Conservation (phyloP, 257 asterid species). For the Fraxinus anomala region DNA sequence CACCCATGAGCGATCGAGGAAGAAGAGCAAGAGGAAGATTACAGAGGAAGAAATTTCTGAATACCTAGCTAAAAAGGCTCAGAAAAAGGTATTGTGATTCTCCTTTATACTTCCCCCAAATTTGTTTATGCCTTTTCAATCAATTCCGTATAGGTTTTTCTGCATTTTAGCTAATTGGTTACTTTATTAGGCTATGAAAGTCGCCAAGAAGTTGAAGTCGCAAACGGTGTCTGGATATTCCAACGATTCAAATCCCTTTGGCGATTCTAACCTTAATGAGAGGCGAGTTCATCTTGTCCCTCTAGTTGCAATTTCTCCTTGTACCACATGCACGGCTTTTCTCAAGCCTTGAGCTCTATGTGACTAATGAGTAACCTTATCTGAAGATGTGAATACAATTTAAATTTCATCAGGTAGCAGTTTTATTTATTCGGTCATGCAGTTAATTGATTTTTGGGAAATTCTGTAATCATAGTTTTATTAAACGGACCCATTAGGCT, state of each 20-base stretch:
- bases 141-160: neutral
- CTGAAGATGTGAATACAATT: neutral
- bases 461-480: neutral
- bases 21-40: constrained; percentile 48
- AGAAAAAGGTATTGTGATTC: constrained; percentile 42
- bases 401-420: neutral
- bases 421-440: neutral
- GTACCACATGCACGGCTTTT: neutral
- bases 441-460: neutral
- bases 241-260: constrained; percentile 91
- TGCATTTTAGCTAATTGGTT: too few species aligned
- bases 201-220: constrained; percentile 70
- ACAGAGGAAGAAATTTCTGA: constrained; percentile 65
- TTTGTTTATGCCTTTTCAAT: neutral
- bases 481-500: neutral
- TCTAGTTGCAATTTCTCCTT: neutral
- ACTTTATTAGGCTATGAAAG: constrained; percentile 56
- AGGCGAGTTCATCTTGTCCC: constrained; percentile 36
- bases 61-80: constrained; percentile 70
- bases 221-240: constrained; percentile 71
- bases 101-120: neutral
- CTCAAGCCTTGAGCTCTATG: neutral
- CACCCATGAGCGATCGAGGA: constrained; percentile 34
- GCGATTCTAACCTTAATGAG: constrained; percentile 84
- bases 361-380: neutral